phyloP scores from a whole-genome alignment of 2,329 filamentous ascomycete species.

The Ascochyta koolunga region DNA sequence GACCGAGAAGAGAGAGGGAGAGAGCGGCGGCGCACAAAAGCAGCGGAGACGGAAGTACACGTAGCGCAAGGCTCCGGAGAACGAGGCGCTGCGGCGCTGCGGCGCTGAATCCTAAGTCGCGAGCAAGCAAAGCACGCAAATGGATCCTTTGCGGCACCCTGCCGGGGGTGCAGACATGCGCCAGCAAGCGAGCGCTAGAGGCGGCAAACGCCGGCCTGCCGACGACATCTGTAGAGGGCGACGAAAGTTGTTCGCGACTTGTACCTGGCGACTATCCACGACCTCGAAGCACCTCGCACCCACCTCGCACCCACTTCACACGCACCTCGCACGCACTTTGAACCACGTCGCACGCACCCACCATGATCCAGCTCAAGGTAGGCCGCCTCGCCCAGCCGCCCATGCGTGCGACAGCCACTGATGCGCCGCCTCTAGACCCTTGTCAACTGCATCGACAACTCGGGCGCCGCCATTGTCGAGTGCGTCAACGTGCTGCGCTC shows the following conservation, averaged over 20 bases:
- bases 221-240: constrained; percentile 20
- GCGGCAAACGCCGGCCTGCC: constrained; percentile 16
- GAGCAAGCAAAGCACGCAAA: neutral
- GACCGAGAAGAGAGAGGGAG: constrained; percentile 17
- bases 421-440: constrained; percentile 77
- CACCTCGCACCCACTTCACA: too few relatives aligned
- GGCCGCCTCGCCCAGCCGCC: constrained; percentile 2
- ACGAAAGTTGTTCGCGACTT: constrained; percentile 21
- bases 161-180: too few relatives aligned
- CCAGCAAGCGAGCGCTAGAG: constrained; percentile 16
- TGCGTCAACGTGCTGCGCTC: constrained; percentile 92
- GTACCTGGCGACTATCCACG: too few relatives aligned
- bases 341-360: constrained; percentile 25
- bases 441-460: constrained; percentile 99
- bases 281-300: too few relatives aligned
- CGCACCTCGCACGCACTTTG: too few relatives aligned
- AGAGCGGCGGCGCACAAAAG: constrained; percentile 39
- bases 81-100: constrained; percentile 28
- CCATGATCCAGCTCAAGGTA: constrained; percentile 50
- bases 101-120: too few relatives aligned
- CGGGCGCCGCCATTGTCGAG: constrained; percentile 94
- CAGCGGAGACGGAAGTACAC: constrained; percentile 25
- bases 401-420: constrained; percentile 23
- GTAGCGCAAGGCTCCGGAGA: constrained; percentile 25
- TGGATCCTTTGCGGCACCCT: neutral